Evolutionary conservation across 1,139 yeast species (phyloP).

Genomic region (Hyphopichia pseudoburtonii): DNA sequence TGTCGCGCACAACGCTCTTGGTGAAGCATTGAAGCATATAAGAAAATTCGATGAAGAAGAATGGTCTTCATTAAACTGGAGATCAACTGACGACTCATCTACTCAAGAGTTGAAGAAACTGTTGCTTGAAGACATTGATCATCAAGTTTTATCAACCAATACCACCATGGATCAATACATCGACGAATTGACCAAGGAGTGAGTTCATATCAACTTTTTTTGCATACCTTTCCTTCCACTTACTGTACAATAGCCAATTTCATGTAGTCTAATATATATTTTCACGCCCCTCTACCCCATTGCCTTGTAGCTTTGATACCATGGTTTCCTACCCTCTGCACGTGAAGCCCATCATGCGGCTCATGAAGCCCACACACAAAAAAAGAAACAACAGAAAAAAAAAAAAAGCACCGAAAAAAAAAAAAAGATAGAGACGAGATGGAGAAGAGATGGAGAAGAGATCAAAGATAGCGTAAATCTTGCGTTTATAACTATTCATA

Average conservation of each 20-base stretch:
- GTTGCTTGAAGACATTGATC: conserved; percentile 22
- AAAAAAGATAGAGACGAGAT: too few relatives aligned
- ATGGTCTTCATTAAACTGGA: conserved; percentile 52
- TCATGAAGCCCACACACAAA: background rate
- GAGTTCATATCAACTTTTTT: background rate
- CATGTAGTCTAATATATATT: too few relatives aligned
- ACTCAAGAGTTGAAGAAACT: conserved; percentile 30
- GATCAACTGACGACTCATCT: conserved; percentile 34
- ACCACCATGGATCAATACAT: conserved; percentile 33
- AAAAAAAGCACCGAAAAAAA: background rate
- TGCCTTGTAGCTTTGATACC: too few relatives aligned
- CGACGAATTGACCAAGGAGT: conserved; percentile 5
- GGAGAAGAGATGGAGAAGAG: too few relatives aligned
- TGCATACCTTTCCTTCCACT: background rate
- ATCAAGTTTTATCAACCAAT: conserved; percentile 23
- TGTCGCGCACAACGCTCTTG: conserved; percentile 61
- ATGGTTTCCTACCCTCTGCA: too few relatives aligned
- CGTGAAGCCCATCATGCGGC: background rate
- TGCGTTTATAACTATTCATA: background rate
- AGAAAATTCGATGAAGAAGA: conserved; percentile 77
- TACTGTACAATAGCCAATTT: background rate
- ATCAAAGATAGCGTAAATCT: too few relatives aligned
- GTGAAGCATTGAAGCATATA: conserved; percentile 76
- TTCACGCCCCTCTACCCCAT: too few relatives aligned
- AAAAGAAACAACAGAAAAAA: background rate